Base-by-base conservation (phyloP, 768 basidiomycete species). In the Boletus huronensis region DNA sequence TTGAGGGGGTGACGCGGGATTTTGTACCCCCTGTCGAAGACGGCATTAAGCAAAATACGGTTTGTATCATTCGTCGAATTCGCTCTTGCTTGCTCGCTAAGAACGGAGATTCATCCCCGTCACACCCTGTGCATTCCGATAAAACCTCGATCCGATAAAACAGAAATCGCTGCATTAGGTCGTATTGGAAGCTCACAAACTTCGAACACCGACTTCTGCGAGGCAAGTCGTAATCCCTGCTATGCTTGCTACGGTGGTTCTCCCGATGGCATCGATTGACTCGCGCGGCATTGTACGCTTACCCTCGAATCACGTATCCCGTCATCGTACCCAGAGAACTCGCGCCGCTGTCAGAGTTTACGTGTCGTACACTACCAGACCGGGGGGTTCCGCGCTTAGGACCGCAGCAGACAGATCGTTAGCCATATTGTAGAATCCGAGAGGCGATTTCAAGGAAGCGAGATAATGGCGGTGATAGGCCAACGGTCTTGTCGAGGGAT, bases 261-360 rank as follows among this genome's bases (percentile, higher is more conserved):
- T 54, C 59, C 67, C 64, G 61, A 67, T 66, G 64, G 62, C 66
- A 67, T 69, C 62, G 67, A 69, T 62, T 64, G 57, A 59, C 57
- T 59, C 32, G 52, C 43, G 64, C 58, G 58, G 59, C 48, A 55
- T 54, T 42, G 51, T 51, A 39, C 31, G 16, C 54, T 52, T 55
- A 68, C 67, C 67, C 68, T 68, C 61, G 65, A 69, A 69, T 71
- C 67, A 55, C 36, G 36, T 44, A 36, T 50, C 62, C 50, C 55
- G 54, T 43, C 52, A 59, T 48, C 52, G 45, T 42, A 53, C 47
- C 55, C 48, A 29, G 42, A 58, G 59, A 66, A 64, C 48, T 53
- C 49, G 40, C 63, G 58, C 62, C 59, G 59, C 65, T 63, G 67
- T 70, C 67, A 69, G 19, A 25, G 9, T 63, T 69, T 69, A 69